Evolutionary conservation across 2,329 filamentous ascomycete genomes (phyloP), one percentile per base, ranked within the genome.

Genomic region (Neonectria ditissima): DNA sequence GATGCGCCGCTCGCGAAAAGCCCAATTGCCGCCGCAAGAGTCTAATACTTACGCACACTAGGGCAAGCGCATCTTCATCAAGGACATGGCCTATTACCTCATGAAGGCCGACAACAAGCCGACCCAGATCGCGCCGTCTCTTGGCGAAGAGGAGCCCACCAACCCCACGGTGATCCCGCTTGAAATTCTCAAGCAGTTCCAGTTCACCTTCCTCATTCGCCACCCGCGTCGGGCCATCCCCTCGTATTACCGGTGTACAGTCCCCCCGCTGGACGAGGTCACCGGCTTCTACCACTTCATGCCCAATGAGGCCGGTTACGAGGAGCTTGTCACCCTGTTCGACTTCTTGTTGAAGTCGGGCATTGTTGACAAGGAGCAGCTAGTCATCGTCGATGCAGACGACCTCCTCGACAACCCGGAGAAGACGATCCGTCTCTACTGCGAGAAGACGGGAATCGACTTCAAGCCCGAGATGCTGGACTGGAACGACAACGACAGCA

Each of bases 161-260:
- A 98, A 98, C 80, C 95, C 94, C 1, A 97, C 94, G 1, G 91
- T 97, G 26, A 81, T 98, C 54, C 96, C 96, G 3, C 80, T 87
- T 28, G 87, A 89, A 30, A 82, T 93, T 63, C 84, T 98, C 62
- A 86, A 89, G 74, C 85, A 89, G 69, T 98, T 97, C 81, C 94
- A 97, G 80, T 98, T 95, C 82, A 93, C 94, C 22, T 98, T 99
- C 81, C 86, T 98, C 67, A 98, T 99, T 83, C 94, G 96, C 61
- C 94, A 98, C 78, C 96, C 96, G n/a, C 89, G 93, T 73, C 89
- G 89, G 76, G 92, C 92, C 73, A 94, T 98, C 69, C 96, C 96
- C 8, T 97, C 93, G 50, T 98, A 95, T 83, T 97, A 91, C 85
- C 91, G 95, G 71, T 98, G 95, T 86, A 97, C 93, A 53, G 87